Conservation (phyloP, 495 filamentous ascomycete genomes). For the Apiosordaria backusii region DNA sequence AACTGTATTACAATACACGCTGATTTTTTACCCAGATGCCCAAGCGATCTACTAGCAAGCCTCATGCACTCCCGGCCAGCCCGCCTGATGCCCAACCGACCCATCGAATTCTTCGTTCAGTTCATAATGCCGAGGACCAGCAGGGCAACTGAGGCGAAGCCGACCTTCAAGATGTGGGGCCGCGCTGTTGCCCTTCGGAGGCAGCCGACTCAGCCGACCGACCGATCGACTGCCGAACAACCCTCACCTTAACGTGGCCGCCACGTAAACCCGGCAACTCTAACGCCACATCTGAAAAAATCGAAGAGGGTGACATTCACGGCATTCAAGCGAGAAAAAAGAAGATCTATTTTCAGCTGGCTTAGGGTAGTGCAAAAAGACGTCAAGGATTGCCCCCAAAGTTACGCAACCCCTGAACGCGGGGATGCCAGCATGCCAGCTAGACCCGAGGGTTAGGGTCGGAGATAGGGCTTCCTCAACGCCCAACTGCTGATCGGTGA, state of each 20-base stretch:
- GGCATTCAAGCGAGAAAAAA: background rate
- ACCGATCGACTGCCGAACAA: background rate
- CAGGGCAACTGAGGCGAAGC: background rate
- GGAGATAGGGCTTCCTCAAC: background rate
- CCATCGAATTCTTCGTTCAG: background rate
- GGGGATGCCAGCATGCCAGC: background rate
- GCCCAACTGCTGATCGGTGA: background rate
- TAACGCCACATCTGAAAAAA: background rate
- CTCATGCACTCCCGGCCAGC: background rate
- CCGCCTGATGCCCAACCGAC: background rate
- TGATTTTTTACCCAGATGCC: no score
- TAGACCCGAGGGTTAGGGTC: background rate
- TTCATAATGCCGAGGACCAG: background rate
- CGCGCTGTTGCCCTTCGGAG: background rate
- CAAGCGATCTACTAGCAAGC: background rate
- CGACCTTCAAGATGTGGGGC: background rate
- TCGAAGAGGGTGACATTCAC: background rate
- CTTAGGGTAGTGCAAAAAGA: background rate
- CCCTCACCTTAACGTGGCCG: background rate
- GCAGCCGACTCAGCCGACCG: background rate
- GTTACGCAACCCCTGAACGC: background rate
- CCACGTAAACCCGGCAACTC: background rate
- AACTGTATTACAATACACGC: background rate
- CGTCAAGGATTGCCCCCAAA: background rate
- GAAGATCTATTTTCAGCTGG: background rate